These are phyloP conservation scores for Nicotiana tabacum DNA, from an alignment of 257 asterid genomes.

Conservation along the genomic window DNA sequence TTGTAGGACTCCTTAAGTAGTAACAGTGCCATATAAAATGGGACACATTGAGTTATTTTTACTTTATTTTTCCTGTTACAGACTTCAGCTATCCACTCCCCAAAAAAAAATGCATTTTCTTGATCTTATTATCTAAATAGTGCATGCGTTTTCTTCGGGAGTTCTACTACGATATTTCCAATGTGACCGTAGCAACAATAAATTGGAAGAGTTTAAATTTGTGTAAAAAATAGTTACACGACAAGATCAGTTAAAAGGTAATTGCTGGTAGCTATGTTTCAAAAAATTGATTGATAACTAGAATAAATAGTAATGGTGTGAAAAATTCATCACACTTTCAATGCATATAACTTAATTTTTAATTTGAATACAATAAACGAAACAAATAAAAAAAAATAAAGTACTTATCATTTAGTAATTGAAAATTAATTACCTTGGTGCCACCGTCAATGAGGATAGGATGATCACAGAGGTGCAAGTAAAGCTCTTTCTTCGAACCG, in stretches of 20 bases:
- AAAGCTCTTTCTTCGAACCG: constrained; percentile 60
- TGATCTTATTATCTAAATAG: neutral
- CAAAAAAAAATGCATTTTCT: neutral
- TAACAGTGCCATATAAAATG: neutral
- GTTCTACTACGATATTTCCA: neutral
- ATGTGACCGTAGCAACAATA: neutral
- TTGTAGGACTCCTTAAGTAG: neutral
- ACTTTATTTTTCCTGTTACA: neutral
- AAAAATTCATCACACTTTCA: no score
- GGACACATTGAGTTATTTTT: neutral
- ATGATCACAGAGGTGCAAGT: constrained; percentile 47
- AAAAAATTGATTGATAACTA: no score
- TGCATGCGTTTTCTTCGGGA: constrained; percentile 1
- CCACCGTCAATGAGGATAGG: constrained; percentile 65
- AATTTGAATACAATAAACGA: no score
- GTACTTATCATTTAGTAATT: neutral
- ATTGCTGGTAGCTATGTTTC: no score
- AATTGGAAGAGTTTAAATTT: no score
- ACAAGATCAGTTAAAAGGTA: no score
- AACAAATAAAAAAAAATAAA: neutral
- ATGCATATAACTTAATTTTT: no score
- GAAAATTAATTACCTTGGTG: constrained; percentile 38
- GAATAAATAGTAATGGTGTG: no score
- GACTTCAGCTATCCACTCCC: neutral
- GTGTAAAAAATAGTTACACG: no score